Percentiles rank a stretch among this genome's conserved stretches.
Conservation (phyloP, 192 early-diverging fungal genomes). For the Radiomyces spectabilis region DNA sequence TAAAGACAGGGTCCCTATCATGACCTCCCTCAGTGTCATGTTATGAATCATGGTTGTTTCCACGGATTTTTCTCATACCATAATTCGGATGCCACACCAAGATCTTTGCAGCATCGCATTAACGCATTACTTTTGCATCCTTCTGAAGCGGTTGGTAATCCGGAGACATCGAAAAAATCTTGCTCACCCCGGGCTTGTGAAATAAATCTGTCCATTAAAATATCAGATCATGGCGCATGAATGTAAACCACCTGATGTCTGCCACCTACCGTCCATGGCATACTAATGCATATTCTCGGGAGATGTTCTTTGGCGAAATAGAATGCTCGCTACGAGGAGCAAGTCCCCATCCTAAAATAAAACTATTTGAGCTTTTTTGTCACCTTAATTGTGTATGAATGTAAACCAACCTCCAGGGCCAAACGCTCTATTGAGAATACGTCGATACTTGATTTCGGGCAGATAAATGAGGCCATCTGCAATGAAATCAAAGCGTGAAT, state of each 20-base stretch:
- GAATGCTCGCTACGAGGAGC: constrained; percentile 88
- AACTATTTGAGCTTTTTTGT: background rate
- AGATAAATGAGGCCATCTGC: constrained; percentile 88
- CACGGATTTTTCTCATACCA: constrained; percentile 41
- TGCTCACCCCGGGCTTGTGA: constrained; percentile 92
- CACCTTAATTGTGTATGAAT: background rate
- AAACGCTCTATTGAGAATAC: constrained; percentile 90
- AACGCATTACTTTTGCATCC: constrained; percentile 89
- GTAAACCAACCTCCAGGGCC: constrained; percentile 67
- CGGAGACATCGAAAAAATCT: constrained; percentile 75
- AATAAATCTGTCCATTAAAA: constrained; percentile 40
- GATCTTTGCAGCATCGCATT: constrained; percentile 96
- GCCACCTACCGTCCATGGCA: constrained; percentile 52
- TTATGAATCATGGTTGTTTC: background rate
- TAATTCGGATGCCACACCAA: constrained; percentile 84
- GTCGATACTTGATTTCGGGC: constrained; percentile 97
- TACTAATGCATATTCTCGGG: constrained; percentile 88
- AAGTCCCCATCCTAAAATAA: constrained; percentile 60
- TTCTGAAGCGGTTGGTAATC: constrained; percentile 78
- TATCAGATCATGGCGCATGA: no score
- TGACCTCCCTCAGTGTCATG: background rate
- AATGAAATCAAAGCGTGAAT: constrained; percentile 1
- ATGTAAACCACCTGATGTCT: background rate
- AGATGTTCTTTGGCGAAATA: constrained; percentile 65
- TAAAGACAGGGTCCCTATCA: constrained; percentile 78